These are phyloP conservation scores for Chlorella sp. DNA, from an alignment of 139 green algal genomes.

Conservation along the genomic window DNA sequence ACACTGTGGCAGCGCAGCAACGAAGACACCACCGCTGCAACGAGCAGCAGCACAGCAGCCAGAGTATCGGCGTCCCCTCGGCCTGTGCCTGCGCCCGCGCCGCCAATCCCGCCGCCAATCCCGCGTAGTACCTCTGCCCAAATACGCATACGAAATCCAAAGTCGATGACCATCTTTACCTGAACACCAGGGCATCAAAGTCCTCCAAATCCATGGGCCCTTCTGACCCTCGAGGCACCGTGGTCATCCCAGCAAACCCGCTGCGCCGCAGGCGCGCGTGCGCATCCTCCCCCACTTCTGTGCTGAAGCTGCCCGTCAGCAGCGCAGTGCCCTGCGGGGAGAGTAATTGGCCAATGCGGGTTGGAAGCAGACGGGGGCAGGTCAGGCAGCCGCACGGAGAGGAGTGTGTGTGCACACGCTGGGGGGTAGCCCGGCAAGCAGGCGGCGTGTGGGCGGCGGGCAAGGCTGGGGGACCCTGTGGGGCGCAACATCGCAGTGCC, in stretches of 20 bases:
- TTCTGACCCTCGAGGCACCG: background rate
- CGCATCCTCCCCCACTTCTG: constrained; percentile 20
- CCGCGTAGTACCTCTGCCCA: too few species aligned
- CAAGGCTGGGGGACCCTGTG: background rate
- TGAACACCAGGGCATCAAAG: constrained; percentile 55
- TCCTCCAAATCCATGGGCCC: constrained; percentile 53
- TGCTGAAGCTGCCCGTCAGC: constrained; percentile 46
- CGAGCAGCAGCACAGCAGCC: background rate
- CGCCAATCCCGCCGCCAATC: too few species aligned
- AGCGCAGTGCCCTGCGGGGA: constrained; percentile 42
- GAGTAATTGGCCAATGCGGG: background rate
- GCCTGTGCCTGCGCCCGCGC: too few species aligned
- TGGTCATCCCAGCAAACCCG: constrained; percentile 60
- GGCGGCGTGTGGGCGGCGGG: background rate
- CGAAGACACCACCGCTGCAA: background rate
- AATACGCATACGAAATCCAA: background rate
- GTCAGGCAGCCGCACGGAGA: background rate
- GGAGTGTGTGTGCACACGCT: background rate
- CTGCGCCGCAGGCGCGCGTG: constrained; percentile 49
- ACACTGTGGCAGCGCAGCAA: too few species aligned
- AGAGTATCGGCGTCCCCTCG: too few species aligned
- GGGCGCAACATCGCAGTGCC: too few species aligned
- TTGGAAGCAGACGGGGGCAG: background rate
- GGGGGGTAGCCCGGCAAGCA: background rate
- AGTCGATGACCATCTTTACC: too few species aligned